Percentiles rank a stretch among this genome's conserved stretches.
phyloP scores from a whole-genome alignment of 1,139 yeast species.

The Saccharomyces hybrid region DNA sequence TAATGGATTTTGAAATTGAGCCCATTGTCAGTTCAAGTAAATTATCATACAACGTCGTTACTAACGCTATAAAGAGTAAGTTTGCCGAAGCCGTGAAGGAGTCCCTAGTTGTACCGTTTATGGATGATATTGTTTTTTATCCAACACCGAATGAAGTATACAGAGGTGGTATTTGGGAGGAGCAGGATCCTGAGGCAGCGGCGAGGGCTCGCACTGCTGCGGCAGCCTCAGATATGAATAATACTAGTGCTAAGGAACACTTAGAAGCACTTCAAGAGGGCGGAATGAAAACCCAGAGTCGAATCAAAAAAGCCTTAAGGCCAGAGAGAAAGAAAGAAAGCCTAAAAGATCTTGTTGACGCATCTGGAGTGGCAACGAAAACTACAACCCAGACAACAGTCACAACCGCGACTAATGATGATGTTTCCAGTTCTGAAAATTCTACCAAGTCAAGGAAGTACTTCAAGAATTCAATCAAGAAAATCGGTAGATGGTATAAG shows the following conservation, averaged over 20 bases:
- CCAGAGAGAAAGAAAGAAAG: neutral
- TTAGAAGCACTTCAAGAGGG: neutral
- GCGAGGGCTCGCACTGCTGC: neutral
- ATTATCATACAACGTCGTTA: conserved; percentile 67
- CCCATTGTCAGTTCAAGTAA: conserved; percentile 85
- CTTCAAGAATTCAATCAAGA: conserved; percentile 44
- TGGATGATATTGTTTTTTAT: conserved; percentile 80
- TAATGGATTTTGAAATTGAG: conserved; percentile 65
- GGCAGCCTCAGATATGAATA: neutral
- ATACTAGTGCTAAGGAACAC: neutral
- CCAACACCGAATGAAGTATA: conserved; percentile 59
- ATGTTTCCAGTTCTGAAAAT: conserved; percentile 23
- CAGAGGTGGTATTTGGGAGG: conserved; percentile 88
- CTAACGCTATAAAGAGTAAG: conserved; percentile 70
- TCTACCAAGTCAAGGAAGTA: conserved; percentile 31
- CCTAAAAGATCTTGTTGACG: neutral
- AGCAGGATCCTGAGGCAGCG: neutral
- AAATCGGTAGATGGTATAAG: conserved; percentile 66
- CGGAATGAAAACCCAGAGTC: neutral
- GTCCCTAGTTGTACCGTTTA: conserved; percentile 72
- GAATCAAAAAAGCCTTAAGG: neutral
- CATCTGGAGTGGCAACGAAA: neutral
- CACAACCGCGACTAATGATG: conserved; percentile 4
- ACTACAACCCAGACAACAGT: neutral
- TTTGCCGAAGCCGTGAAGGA: conserved; percentile 75